Percentiles rank a stretch among this genome's conserved stretches.
Conservation (phyloP, 2,329 filamentous ascomycete species). For the Malbranchea cinnamomea region DNA sequence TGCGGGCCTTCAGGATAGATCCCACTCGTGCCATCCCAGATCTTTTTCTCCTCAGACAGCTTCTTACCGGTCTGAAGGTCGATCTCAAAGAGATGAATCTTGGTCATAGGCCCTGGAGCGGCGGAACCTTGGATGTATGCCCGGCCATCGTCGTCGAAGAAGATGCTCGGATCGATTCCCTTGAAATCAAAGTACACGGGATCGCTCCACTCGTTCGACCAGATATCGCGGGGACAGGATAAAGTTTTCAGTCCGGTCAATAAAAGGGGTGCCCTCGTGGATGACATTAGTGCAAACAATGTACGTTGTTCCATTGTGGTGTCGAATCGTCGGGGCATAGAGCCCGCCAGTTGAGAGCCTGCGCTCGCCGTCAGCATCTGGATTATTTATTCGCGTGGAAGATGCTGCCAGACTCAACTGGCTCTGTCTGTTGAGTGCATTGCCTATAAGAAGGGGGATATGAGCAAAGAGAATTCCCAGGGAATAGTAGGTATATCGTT, state of each 20-base stretch:
- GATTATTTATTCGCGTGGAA: slow-evolving; percentile 7
- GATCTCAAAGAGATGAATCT: slow-evolving; percentile 8
- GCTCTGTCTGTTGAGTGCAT: slow-evolving; percentile 13
- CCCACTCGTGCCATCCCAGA: slow-evolving; percentile 32
- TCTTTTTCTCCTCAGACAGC: slow-evolving; percentile 5
- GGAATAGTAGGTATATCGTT: too few relatives aligned
- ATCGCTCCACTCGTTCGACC: slow-evolving; percentile 31
- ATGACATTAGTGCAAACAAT: slow-evolving; percentile 29
- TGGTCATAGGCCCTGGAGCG: slow-evolving; percentile 11
- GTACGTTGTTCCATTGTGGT: slow-evolving; percentile 31
- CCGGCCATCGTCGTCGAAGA: slow-evolving; percentile 29
- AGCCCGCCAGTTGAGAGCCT: slow-evolving; percentile 15
- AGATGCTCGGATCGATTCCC: slow-evolving; percentile 32
- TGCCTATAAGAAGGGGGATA: slow-evolving; percentile 17
- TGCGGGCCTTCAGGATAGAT: slow-evolving; percentile 38
- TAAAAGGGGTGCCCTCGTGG: slow-evolving; percentile 13
- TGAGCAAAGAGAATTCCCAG: too few relatives aligned
- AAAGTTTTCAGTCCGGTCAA: slow-evolving; percentile 14
- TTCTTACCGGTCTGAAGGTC: slow-evolving; percentile 9
- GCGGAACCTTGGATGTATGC: slow-evolving; percentile 23
- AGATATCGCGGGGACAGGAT: slow-evolving; percentile 30
- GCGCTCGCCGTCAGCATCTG: slow-evolving; percentile 8
- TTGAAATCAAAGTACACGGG: slow-evolving; percentile 24
- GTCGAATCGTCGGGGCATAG: slow-evolving; percentile 33
- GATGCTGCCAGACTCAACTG: slow-evolving; percentile 11